Percentiles rank a stretch among this genome's conserved stretches.
These are phyloP conservation scores for Metschnikowia shivogae DNA, from an alignment of 805 yeast species.

Conservation along the genomic window DNA sequence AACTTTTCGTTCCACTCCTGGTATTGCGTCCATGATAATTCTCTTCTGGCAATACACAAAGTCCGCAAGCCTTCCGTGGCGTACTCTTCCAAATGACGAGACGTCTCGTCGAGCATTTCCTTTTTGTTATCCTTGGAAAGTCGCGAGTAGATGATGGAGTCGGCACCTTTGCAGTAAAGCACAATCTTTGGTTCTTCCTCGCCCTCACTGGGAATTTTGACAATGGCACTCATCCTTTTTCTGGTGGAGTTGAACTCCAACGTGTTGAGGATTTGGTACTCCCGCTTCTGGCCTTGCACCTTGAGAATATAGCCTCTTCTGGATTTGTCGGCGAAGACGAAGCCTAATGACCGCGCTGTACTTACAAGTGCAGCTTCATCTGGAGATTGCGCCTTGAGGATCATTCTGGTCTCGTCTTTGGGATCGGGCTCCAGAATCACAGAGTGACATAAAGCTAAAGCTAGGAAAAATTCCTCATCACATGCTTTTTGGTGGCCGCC, in stretches of 20 bases:
- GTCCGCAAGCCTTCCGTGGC: slow-evolving; percentile 85
- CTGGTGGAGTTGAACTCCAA: slow-evolving; percentile 80
- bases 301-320: slow-evolving; percentile 64
- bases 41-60: slow-evolving; percentile 71
- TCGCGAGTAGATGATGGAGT: slow-evolving; percentile 70
- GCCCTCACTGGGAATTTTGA: slow-evolving; percentile 54
- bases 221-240: slow-evolving; percentile 82
- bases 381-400: slow-evolving; percentile 75
- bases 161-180: slow-evolving; percentile 81
- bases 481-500: slow-evolving; percentile 53
- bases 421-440: slow-evolving; percentile 68
- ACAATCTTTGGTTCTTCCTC: slow-evolving; percentile 46
- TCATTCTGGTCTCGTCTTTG: slow-evolving; percentile 49
- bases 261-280: slow-evolving; percentile 65
- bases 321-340: slow-evolving; percentile 59
- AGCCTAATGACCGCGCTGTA: slow-evolving; percentile 77
- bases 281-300: slow-evolving; percentile 66
- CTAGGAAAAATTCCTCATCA: slow-evolving; percentile 71
- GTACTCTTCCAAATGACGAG: slow-evolving; percentile 68
- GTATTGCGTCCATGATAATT: slow-evolving; percentile 59
- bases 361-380: slow-evolving; percentile 85
- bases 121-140: slow-evolving; percentile 47
- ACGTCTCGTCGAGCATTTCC: slow-evolving; percentile 55
- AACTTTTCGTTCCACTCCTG: slow-evolving; percentile 59
- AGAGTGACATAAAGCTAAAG: slow-evolving; percentile 74